Conservation (phyloP, 495 filamentous ascomycete genomes). For the Penicillium goetzii region DNA sequence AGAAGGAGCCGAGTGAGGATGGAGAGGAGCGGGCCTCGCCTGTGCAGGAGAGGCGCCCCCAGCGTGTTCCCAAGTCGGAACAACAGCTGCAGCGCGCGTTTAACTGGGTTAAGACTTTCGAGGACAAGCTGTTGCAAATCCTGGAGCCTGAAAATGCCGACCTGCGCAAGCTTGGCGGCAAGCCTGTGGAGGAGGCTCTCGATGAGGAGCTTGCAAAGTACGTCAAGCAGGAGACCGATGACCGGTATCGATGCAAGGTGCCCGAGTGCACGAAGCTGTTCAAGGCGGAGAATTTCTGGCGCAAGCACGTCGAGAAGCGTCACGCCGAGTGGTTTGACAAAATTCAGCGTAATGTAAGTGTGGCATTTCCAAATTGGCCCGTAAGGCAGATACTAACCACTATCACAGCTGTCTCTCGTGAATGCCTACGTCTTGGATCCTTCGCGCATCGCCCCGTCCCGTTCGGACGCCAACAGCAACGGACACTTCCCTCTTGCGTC, state of each 20-base stretch:
- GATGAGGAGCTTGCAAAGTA: conserved; percentile 84
- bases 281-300: conserved; percentile 96
- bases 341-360: conserved; percentile 79
- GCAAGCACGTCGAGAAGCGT: conserved; percentile 96
- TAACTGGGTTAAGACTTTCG: conserved; percentile 99
- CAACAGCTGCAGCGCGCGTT: conserved; percentile 91
- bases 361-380: not conserved
- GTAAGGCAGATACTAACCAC: conserved; percentile 19
- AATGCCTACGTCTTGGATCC: conserved; percentile 95
- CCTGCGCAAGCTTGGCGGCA: conserved; percentile 85
- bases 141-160: conserved; percentile 88
- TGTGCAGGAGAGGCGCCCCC: conserved; percentile 66
- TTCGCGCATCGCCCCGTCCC: conserved; percentile 85
- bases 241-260: conserved; percentile 94
- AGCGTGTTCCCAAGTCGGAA: conserved; percentile 74
- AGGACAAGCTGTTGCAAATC: conserved; percentile 92
- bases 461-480: conserved; percentile 96
- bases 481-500: conserved; percentile 86
- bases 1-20: conserved; percentile 67
- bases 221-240: conserved; percentile 95
- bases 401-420: conserved; percentile 72
- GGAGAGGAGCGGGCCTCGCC: conserved; percentile 64
- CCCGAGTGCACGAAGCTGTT: conserved; percentile 96
- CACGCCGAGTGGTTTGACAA: conserved; percentile 85
- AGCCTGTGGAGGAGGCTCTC: conserved; percentile 79